phyloP scores from a whole-genome alignment of 2,329 filamentous ascomycete species.

The Diatrype stigma region DNA sequence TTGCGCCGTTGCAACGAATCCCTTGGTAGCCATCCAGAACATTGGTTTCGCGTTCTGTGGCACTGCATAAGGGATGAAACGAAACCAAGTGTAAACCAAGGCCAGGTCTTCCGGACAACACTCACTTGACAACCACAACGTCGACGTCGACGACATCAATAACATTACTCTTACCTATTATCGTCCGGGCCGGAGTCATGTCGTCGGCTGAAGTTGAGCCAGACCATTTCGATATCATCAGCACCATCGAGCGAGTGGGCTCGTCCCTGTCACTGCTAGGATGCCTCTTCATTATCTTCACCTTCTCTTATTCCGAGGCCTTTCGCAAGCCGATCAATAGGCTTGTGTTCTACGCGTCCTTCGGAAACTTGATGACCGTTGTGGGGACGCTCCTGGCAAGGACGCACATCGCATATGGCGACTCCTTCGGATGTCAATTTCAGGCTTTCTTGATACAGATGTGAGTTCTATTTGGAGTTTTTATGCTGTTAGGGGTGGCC shows the following conservation, averaged over 20 bases:
- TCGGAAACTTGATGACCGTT: conserved; percentile 76
- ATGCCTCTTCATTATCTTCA: conserved; percentile 66
- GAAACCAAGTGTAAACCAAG: no score
- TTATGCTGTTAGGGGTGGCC: no score
- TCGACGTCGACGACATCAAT: not conserved
- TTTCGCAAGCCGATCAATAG: conserved; percentile 88
- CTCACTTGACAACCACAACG: no score
- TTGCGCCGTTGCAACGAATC: no score
- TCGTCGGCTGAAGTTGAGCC: not conserved
- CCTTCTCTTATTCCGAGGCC: conserved; percentile 61
- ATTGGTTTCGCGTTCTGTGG: no score
- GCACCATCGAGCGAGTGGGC: conserved; percentile 60
- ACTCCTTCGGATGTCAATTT: conserved; percentile 59
- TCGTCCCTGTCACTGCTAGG: conserved; percentile 69
- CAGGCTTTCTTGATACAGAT: conserved; percentile 81
- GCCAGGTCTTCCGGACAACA: not conserved
- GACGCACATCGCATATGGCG: conserved; percentile 46
- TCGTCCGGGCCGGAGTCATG: not conserved
- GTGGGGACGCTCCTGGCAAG: conserved; percentile 71
- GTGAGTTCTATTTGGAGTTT: conserved; percentile 52
- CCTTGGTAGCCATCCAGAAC: no score
- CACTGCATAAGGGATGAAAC: no score
- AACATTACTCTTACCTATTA: not conserved
- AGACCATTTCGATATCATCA: conserved; percentile 51
- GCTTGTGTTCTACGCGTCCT: conserved; percentile 77